A percentile compares a stretch with the other conserved stretches of the same genome.
phyloP scores from a whole-genome alignment of 75 land plant genomes.

The Cupressus sempervirens region DNA sequence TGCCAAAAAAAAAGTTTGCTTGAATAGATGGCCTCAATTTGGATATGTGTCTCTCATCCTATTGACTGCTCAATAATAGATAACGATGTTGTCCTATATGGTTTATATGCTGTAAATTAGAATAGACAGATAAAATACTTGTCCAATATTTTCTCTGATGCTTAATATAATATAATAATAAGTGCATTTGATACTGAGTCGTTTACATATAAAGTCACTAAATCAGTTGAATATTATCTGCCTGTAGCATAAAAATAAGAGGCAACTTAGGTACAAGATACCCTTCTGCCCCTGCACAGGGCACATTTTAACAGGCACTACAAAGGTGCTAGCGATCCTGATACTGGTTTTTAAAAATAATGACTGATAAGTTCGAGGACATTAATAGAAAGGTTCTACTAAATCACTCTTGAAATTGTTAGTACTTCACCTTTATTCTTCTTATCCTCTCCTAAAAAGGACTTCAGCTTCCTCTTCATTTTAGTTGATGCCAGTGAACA shows the following conservation, averaged over 20 bases:
- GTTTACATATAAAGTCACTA: not conserved
- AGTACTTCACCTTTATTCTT: not conserved
- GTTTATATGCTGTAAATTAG: not conserved
- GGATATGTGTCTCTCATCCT: not conserved
- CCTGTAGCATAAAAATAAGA: not conserved
- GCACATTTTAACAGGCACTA: not conserved
- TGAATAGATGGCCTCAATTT: not conserved
- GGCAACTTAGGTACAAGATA: not conserved
- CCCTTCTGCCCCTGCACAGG: not conserved
- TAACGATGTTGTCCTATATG: not conserved
- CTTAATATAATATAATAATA: not conserved
- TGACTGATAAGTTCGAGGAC: not conserved
- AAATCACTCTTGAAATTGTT: not conserved
- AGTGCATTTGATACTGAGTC: not conserved
- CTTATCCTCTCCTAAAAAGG: not conserved
- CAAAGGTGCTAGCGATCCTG: not conserved
- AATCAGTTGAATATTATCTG: not conserved
- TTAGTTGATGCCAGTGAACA: not conserved
- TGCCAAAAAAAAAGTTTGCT: slow-evolving; percentile 2
- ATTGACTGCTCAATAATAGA: not conserved
- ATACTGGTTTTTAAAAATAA: not conserved
- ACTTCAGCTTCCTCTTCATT: not conserved
- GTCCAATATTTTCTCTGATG: not conserved
- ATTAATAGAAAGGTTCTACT: not conserved
- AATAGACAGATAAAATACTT: not conserved